Evolutionary conservation across 2,329 filamentous ascomycete species (phyloP).

Genomic region (Trichoderma gracile): DNA sequence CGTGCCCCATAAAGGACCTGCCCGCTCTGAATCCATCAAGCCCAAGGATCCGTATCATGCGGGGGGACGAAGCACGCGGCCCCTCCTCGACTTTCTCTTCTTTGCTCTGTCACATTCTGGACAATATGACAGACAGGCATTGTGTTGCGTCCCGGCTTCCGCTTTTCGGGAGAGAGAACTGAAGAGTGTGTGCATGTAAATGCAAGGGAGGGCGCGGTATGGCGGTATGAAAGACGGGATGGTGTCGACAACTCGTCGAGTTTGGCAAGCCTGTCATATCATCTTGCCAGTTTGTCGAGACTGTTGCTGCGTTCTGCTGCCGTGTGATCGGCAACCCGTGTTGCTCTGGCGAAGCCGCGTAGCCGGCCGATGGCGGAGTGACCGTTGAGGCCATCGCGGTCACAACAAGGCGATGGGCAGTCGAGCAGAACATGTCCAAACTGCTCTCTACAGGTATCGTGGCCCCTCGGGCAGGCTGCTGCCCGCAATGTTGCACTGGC

Average conservation of each 20-base stretch:
- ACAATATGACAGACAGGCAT: not conserved
- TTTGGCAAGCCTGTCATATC: no score
- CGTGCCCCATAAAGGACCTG: not conserved
- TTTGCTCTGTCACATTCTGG: not conserved
- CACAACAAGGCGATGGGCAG: not conserved
- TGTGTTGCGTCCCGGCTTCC: slow-evolving; percentile 16
- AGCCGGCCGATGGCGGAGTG: slow-evolving; percentile 16
- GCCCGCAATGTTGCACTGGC: slow-evolving; percentile 78
- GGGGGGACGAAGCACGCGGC: not conserved
- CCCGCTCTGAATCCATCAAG: no score
- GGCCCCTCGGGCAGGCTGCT: slow-evolving; percentile 58
- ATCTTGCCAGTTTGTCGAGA: not conserved
- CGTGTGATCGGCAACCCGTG: not conserved
- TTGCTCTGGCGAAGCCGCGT: not conserved
- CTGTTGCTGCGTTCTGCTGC: not conserved
- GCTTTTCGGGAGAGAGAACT: slow-evolving; percentile 13
- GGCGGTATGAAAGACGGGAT: slow-evolving; percentile 1
- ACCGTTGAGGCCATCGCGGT: not conserved
- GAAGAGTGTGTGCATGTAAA: not conserved
- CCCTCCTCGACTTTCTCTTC: not conserved
- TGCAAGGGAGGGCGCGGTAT: not conserved
- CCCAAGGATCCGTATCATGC: slow-evolving; percentile 5
- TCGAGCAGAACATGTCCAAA: not conserved
- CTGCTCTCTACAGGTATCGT: not conserved
- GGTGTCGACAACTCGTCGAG: not conserved